Base-by-base conservation (phyloP, 768 basidiomycete genomes). In the Coprinopsis cinerea region DNA sequence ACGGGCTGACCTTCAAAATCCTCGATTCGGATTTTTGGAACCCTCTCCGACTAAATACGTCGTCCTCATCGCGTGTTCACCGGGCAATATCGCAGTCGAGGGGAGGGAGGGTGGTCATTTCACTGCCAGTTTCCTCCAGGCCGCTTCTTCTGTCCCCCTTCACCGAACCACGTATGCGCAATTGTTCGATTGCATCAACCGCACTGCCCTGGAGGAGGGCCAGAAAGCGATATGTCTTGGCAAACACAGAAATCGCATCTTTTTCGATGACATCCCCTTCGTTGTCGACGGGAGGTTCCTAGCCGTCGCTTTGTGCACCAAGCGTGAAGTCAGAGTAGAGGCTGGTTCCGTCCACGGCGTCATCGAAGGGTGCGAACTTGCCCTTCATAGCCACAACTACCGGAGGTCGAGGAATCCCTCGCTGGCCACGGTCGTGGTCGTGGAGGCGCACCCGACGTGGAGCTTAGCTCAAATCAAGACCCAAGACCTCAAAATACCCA, bases 271-370 rank as follows among this genome's bases (percentile, higher is more conserved):
- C 7, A 63, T 77, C 15, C 81, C 85, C 20, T 84, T 85, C 57
- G 57, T 64, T 30, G 60, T 70, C 23, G 78, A 84, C 58, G 59
- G 64, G 17, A 65, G 66, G 28, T 78, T 76, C 49, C 69, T 79
- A 46, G 63, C 74, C 13, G 72, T 75, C 30, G 67, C 68, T 39
- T 59, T 70, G 15, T 63, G 73, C 41, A 64, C 65, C 26, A 67
- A 70, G 18, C 59, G 57, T 13, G 57, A 60, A 10, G 55, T 83
- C 39, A 75, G 75, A 52, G 62, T 86, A 26, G 75, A 75, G 27
- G 73, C 77, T 30, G 85, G 85, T 11, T 71, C 75, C 0, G 74
- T 80, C 3, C 82, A 85, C 52, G 84, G 84, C 1, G 67, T 86
- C 17, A 71, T 75, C n/a, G 74, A 76, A 52, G 84, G 82, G 41